Conservation (phyloP, 495 filamentous ascomycete species). For the Staphylotrichum longicolle region DNA sequence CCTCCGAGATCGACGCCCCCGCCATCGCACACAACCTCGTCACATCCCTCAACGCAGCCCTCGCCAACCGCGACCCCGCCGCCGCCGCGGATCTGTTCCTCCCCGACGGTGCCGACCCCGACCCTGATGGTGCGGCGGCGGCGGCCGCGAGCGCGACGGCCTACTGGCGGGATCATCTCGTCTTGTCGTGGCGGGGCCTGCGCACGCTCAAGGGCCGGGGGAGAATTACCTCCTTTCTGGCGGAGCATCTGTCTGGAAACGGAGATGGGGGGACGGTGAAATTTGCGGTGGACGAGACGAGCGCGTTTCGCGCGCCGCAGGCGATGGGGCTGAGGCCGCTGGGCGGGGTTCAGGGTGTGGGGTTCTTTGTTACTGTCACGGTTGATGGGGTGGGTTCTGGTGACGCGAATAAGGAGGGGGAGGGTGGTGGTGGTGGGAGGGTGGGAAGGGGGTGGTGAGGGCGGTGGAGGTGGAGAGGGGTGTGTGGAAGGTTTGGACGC, state of each 20-base stretch:
- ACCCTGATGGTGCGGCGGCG: constrained; percentile 17
- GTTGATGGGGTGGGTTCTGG: no score
- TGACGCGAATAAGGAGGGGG: constrained; percentile 32
- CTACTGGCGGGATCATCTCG: constrained; percentile 65
- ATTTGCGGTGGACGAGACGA: constrained; percentile 51
- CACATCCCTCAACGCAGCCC: constrained; percentile 47
- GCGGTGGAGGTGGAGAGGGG: constrained; percentile 48
- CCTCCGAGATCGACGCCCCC: constrained; percentile 41
- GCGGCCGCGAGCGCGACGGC: constrained; percentile 29
- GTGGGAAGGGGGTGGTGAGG: constrained; percentile 54
- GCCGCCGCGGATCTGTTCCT: constrained; percentile 50
- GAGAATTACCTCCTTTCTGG: constrained; percentile 51
- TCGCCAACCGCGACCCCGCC: constrained; percentile 39
- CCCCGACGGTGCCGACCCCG: constrained; percentile 1
- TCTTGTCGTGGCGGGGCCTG: constrained; percentile 55
- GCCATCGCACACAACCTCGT: constrained; percentile 46
- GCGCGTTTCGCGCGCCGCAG: constrained; percentile 47
- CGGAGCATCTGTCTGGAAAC: constrained; percentile 25
- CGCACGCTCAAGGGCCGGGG: constrained; percentile 56
- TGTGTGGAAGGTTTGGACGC: constrained; percentile 67
- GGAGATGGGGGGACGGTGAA: constrained; percentile 12
- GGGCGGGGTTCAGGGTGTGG: constrained; percentile 50
- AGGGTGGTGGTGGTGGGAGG: constrained; percentile 45
- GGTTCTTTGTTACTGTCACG: constrained; percentile 42
- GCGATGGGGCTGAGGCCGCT: constrained; percentile 44